phyloP scores from a whole-genome alignment of 495 filamentous ascomycete genomes.

The Coniosporium apollinis region DNA sequence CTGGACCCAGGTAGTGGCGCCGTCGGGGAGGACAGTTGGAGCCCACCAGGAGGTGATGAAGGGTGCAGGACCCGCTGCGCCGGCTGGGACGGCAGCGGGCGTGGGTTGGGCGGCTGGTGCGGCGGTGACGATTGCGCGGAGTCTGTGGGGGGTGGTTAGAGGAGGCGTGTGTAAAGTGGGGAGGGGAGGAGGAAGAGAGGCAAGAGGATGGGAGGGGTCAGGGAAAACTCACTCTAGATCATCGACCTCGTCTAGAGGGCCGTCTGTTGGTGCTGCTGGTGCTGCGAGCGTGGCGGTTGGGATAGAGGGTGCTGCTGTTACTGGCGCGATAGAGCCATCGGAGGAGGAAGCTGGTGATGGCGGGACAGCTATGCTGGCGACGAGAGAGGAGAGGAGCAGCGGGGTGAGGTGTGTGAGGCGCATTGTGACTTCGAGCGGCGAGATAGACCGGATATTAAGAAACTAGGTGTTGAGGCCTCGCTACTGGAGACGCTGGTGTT shows the following conservation, averaged over 20 bases:
- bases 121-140: constrained; percentile 3
- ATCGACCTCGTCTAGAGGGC: not conserved
- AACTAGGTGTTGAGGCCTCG: no score
- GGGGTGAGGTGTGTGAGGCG: not conserved
- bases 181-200: not conserved
- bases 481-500: no score
- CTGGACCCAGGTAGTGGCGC: constrained; percentile 13
- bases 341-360: no score
- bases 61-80: not conserved
- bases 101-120: not conserved
- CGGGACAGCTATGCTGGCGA: no score
- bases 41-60: constrained; percentile 10
- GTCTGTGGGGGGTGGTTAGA: not conserved
- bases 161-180: not conserved
- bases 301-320: not conserved
- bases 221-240: no score
- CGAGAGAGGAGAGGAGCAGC: constrained; percentile 8
- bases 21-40: constrained; percentile 12
- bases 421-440: constrained; percentile 5
- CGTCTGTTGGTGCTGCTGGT: not conserved
- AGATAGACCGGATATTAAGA: constrained; percentile 3
- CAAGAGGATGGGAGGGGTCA: constrained; percentile 2
- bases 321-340: no score
- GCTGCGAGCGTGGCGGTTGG: not conserved
- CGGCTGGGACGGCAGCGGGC: not conserved